A percentile compares a stretch with the other conserved stretches of the same genome.
These are phyloP conservation scores for Lodderomyces jiufengensis DNA, from an alignment of 1,139 yeast species.

Conservation along the genomic window DNA sequence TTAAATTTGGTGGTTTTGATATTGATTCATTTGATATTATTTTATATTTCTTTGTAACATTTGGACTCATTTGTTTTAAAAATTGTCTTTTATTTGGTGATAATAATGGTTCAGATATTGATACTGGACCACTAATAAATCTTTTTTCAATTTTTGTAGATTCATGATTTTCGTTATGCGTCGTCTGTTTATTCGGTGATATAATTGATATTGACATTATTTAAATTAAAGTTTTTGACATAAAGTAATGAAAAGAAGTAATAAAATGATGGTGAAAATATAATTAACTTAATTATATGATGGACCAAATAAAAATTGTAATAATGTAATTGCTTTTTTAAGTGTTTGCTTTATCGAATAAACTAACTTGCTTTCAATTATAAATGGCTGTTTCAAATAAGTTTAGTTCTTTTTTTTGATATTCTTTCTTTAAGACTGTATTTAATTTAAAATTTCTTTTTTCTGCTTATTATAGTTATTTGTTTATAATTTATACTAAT, in stretches of 20 bases:
- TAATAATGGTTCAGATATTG: conserved; percentile 5
- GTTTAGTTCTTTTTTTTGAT: no score
- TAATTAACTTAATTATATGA: no score
- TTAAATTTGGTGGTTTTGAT: conserved; percentile 7
- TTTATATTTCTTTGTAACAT: conserved; percentile 26
- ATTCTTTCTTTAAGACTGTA: no score
- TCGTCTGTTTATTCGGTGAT: conserved; percentile 9
- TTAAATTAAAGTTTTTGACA: background rate
- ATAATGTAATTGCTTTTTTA: no score
- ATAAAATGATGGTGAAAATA: no score
- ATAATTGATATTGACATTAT: conserved; percentile 3
- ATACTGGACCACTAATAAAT: conserved; percentile 2
- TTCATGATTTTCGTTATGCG: conserved; percentile 2
- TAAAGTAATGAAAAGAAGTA: no score
- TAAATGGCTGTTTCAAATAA: no score
- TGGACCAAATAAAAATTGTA: no score
- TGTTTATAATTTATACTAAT: conserved; percentile 3
- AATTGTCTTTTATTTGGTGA: conserved; percentile 33
- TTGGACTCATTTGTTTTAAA: conserved; percentile 42
- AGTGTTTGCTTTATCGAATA: no score
- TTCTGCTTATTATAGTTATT: background rate
- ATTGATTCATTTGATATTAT: conserved; percentile 7
- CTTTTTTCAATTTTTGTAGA: conserved; percentile 1
- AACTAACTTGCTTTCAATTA: no score
- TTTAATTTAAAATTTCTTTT: no score